Base-by-base conservation (phyloP, 352 stramenopile species). In the Pythium oligandrum region DNA sequence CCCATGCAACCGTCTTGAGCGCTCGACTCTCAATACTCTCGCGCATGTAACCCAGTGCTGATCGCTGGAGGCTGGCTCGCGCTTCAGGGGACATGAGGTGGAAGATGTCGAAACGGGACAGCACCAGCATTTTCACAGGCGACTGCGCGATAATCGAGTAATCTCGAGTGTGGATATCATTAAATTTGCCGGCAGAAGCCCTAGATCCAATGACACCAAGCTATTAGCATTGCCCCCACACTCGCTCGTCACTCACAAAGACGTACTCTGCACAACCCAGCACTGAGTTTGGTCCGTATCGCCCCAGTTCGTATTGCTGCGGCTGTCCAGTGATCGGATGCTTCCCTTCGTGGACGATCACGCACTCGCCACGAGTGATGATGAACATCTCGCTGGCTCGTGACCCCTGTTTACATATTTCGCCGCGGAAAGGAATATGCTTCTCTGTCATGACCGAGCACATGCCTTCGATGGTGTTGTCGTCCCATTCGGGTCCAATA, bases 81-180 rank as follows among this genome's bases (percentile, higher is more conserved):
- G 82, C 80, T 48, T 83, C 73, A 2, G 78, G 49, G 5, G 79
- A 85, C 73, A 89, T 87, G 11, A 93, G 62, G 51, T 93, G 83
- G 51, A 93, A 93, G 7, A 90, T 89, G 40, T 93, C 78, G 50
- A 90, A 93, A 31, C 83, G 72, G 30, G 83, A 93, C n/a, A 93
- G 64, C 26, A 93, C 71, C 10, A 93, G 77, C 38, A 90, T 59
- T 40, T 88, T 88, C 47, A 93, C 82, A 0, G 80, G 83, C 0
- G 77, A 89, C 52, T 88, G 70, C 1, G 83, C 83, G 32, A 77
- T 63, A 32, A 93, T 82, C n/a, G 83, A 86, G 63, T 87, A 88
- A 34, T 88, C 73, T 6, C 83, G 78, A 9, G 85, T 66, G 34
- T 73, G 83, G 44, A 93, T 90, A 52, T 93, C 83, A 47, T 88